Evolutionary conservation across 306 rosid genomes (phyloP).

Genomic region (Luffa acutangula): DNA sequence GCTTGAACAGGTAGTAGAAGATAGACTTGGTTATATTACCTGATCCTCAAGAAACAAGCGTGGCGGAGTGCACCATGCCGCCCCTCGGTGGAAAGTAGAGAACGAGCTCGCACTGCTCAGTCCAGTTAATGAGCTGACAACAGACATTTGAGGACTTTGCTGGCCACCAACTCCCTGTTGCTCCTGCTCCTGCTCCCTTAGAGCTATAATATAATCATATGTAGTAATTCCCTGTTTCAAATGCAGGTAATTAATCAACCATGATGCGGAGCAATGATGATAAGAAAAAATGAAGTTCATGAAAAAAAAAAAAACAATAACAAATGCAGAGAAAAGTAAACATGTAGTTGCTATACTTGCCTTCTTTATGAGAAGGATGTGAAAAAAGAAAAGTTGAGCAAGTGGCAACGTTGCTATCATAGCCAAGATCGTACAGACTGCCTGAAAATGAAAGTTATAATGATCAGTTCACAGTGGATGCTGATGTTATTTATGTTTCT

Average conservation of each 20-base stretch:
- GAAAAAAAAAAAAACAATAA: background rate
- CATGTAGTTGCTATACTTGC: constrained; percentile 15
- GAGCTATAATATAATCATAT: constrained; percentile 91
- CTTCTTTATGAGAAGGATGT: constrained; percentile 92
- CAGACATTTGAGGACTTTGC: constrained; percentile 97
- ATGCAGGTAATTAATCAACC: background rate
- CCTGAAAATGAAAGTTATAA: constrained; percentile 31
- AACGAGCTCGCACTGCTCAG: constrained; percentile 97
- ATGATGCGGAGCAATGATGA: no score
- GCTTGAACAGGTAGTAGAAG: background rate
- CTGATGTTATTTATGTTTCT: background rate
- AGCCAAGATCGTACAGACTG: constrained; percentile 77
- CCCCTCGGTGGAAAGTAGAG: constrained; percentile 72
- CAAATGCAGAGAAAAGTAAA: background rate
- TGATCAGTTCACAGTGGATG: background rate
- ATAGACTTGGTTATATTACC: constrained; percentile 31
- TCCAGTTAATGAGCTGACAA: constrained; percentile 92
- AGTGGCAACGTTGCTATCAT: constrained; percentile 92
- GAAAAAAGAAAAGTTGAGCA: constrained; percentile 90
- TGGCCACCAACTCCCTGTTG: constrained; percentile 82
- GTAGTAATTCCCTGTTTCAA: constrained; percentile 78
- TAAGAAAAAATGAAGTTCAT: no score
- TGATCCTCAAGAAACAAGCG: constrained; percentile 91
- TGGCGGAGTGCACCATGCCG: constrained; percentile 98
- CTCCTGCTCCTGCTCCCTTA: constrained; percentile 96